phyloP scores from a whole-genome alignment of 164 flowering plant species.

The Dillenia suffruticosa region DNA sequence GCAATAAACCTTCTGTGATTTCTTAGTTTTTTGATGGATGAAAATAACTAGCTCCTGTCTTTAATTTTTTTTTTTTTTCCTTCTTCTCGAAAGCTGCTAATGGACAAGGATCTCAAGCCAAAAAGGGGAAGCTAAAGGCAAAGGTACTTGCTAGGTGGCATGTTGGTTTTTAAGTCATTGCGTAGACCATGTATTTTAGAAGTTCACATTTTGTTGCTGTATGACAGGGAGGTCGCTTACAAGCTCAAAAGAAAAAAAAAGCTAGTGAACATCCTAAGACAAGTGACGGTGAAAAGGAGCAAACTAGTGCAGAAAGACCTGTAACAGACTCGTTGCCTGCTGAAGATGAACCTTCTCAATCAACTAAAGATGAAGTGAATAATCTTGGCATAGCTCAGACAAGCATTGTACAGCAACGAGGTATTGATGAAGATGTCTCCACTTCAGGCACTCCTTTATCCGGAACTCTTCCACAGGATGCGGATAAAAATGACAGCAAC shows the following conservation, averaged over 20 bases:
- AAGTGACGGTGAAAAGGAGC: slow-evolving; percentile 29
- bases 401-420: slow-evolving; percentile 23
- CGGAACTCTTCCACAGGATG: slow-evolving; percentile 22
- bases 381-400: slow-evolving; percentile 10
- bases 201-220: too few species aligned
- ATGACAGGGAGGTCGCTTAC: slow-evolving; percentile 8
- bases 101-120: slow-evolving; percentile 57
- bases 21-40: too few species aligned
- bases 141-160: slow-evolving; percentile 34
- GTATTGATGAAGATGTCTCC: slow-evolving; percentile 28
- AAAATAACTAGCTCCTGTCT: not conserved
- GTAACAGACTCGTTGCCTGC: slow-evolving; percentile 27
- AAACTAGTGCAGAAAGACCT: slow-evolving; percentile 21
- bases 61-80: slow-evolving; percentile 11
- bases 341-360: slow-evolving; percentile 16
- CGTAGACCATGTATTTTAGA: too few species aligned
- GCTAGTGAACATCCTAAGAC: slow-evolving; percentile 28
- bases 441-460: slow-evolving; percentile 17
- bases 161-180: not conserved
- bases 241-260: slow-evolving; percentile 44
- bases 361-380: slow-evolving; percentile 26
- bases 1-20: too few species aligned
- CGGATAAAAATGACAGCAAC: slow-evolving; percentile 24
- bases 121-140: slow-evolving; percentile 40
- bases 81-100: slow-evolving; percentile 40